phyloP scores from a whole-genome alignment of 306 rosid genomes.

The Trifolium pratense region DNA sequence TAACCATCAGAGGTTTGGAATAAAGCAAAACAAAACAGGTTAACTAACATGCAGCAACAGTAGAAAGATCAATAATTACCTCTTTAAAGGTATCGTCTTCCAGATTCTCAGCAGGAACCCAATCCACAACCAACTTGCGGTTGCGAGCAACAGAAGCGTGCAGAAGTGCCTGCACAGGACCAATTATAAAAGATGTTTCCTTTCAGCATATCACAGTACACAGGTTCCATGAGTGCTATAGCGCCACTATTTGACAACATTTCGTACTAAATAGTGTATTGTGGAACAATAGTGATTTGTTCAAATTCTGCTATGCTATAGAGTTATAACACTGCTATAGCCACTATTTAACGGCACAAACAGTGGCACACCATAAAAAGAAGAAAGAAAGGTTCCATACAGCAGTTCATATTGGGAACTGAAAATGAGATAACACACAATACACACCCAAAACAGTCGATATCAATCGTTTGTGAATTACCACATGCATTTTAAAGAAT shows the following conservation, averaged over 20 bases:
- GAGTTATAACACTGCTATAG: too few relatives aligned
- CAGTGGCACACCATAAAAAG: too few relatives aligned
- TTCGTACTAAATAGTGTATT: too few relatives aligned
- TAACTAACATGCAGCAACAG: constrained; percentile 9
- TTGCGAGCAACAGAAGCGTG: constrained; percentile 73
- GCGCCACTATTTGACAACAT: too few relatives aligned
- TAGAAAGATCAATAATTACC: constrained; percentile 47
- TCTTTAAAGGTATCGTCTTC: constrained; percentile 62
- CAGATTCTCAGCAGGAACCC: constrained; percentile 78
- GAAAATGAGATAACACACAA: too few relatives aligned
- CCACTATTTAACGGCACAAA: too few relatives aligned
- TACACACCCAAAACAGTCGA: constrained; percentile 14
- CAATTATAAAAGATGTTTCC: constrained; percentile 23
- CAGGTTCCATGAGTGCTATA: not conserved
- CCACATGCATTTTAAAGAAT: constrained; percentile 35
- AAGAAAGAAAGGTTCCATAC: too few relatives aligned
- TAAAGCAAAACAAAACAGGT: constrained; percentile 3
- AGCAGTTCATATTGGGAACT: too few relatives aligned
- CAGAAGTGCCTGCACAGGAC: constrained; percentile 67
- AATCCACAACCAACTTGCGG: constrained; percentile 69
- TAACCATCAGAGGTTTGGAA: constrained; percentile 18
- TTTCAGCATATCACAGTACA: constrained; percentile 12
- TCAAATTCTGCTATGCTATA: too few relatives aligned
- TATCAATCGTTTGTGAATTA: constrained; percentile 7
- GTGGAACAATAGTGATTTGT: too few relatives aligned